Percentiles rank a stretch among this genome's conserved stretches.
These are phyloP conservation scores for Waitea zeae DNA, from an alignment of 1,284 basidiomycete species.

Conservation along the genomic window DNA sequence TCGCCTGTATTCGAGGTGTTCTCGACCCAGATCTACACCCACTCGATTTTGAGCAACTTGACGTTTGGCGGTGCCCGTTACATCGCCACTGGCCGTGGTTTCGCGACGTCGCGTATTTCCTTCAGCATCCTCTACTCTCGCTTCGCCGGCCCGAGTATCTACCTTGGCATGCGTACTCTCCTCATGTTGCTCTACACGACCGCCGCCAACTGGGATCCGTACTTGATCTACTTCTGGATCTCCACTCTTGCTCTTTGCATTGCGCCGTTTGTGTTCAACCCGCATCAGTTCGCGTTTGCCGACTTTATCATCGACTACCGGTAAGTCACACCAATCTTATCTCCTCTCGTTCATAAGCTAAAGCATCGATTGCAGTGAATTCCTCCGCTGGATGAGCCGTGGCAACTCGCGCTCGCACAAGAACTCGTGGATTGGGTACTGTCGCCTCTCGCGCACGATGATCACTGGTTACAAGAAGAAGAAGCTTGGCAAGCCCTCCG, in stretches of 20 bases:
- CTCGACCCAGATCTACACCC: conserved; percentile 90
- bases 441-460: conserved; percentile 83
- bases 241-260: conserved; percentile 78
- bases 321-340: conserved; percentile 19
- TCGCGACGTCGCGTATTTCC: conserved; percentile 84
- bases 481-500: conserved; percentile 83
- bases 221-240: conserved; percentile 92
- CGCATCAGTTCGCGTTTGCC: conserved; percentile 88
- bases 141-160: conserved; percentile 92
- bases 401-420: conserved; percentile 93
- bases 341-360: background rate
- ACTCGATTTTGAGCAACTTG: conserved; percentile 88
- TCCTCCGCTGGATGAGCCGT: conserved; percentile 92
- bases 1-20: conserved; percentile 96
- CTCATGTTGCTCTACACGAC: conserved; percentile 86
- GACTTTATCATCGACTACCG: conserved; percentile 96
- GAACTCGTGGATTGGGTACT: conserved; percentile 97
- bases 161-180: conserved; percentile 83
- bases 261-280: conserved; percentile 93
- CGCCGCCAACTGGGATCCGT: conserved; percentile 75
- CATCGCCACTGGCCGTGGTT: conserved; percentile 97
- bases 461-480: conserved; percentile 98
- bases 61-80: conserved; percentile 93
- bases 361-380: conserved; percentile 45
- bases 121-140: conserved; percentile 91